Evolutionary conservation across 2,329 filamentous ascomycete species (phyloP), one percentile per base, ranked within the genome.

Genomic region (Diplocarpon rosae): DNA sequence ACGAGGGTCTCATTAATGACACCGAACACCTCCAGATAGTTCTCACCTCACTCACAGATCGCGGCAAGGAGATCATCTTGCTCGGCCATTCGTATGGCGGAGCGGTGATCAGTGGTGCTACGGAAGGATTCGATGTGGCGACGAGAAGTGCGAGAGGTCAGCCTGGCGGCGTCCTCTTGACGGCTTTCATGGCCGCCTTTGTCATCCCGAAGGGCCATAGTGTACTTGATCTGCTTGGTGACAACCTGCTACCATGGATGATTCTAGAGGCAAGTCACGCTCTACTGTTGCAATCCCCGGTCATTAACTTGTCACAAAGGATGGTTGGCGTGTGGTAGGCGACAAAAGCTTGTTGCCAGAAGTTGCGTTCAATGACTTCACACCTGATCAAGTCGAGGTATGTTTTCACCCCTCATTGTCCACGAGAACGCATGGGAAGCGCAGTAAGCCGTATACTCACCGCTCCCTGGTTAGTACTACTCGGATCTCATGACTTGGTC

Each of bases 11-110:
- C n/a, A 10, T 9, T 3, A 5, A 10, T 12, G 30, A 32, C n/a
- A 14, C n/a, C n/a, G 9, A 12, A 14, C 4, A 32, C 9, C 30
- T 32, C 30, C 30, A 14, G n/a, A 9, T 9, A 32, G 5, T 5
- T 12, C 11, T 32, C 9, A 10, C 4, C 3, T 3, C 4, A 32
- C 30, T 32, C n/a, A 9, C 10, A 10, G 9, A 65, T 29, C 50
- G 36, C 2, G 59, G 59, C 2, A 61, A 63, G n/a, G 60, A 66
- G 14, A 58, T 67, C 7, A 45, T 67, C 2, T 52, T 67, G 4
- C 43, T 66, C 8, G 53, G 59, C 6, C 65, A 69, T 42, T 65
- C 62, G n/a, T 68, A 65, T 56, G 59, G 63, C 3, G 65, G 64
- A 5, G 55, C 63, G 0, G 51, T 65, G 2, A 59, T 54, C 3